Base-by-base conservation (phyloP, 129 eudicot genomes). In the Gnaphalium uliginosum region DNA sequence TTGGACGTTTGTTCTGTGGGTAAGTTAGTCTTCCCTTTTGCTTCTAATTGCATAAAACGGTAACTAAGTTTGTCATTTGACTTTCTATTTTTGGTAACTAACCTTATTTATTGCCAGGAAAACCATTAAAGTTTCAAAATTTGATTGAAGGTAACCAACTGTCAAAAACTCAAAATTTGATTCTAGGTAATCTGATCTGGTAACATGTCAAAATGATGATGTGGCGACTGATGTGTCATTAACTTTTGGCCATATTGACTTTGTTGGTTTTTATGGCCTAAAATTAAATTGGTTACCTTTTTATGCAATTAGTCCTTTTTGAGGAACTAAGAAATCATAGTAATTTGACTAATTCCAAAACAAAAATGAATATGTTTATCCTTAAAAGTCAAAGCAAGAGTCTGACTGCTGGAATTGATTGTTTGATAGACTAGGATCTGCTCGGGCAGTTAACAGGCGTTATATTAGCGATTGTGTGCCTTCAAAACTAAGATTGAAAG, bases 381-480 rank as follows among this genome's bases (percentile, higher is more conserved):
- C 3, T 24, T 26, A 41, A 5, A 19, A n/a, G 15, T 43, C 17
- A 46, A 46, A 69, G 37, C 32, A 10, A 65, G 35, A 50, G 23
- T 26, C 6, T 79, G 70, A 76, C 73, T 1, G 3, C 24, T 32
- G 57, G 26, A 66, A 5, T 35, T 66, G 74, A 73, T 66, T 79
- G 41, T 74, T 73, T 73, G 65, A 11, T 73, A 87, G 91, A 66
- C 53, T 87, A 78, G 91, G 91, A 67, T 87, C 91, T 30, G 91
- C 91, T 0, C 71, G 91, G 63, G 91, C 91, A 17, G 91, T 87
- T 76, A 87, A 87, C 80, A 79, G 91, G 80, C 83, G 91, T 72
- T 87, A 87, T 53, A 87, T 87, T n/a, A 87, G 88, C 53, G 91
- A 87, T 18, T 87, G 91, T 51, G 88, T 87, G 43, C 91, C 91